These are phyloP conservation scores for Suaeda aralocaspica DNA, from an alignment of 148 eudicot genomes.

Conservation along the genomic window DNA sequence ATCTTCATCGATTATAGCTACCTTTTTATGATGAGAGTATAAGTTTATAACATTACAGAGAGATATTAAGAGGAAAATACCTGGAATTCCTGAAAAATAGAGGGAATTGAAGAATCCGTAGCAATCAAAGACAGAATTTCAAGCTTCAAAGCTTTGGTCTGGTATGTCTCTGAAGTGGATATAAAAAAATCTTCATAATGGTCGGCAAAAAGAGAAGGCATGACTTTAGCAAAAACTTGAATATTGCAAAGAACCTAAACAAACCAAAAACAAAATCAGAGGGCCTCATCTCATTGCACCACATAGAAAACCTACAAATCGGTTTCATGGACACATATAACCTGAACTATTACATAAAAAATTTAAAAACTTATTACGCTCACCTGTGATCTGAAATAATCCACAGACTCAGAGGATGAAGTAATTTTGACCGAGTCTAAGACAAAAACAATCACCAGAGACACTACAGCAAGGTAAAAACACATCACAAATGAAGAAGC, in stretches of 20 bases:
- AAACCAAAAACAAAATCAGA: constrained; percentile 21
- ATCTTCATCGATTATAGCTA: neutral
- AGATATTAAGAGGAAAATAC: constrained; percentile 34
- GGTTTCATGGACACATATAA: neutral
- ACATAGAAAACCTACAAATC: neutral
- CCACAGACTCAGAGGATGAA: neutral
- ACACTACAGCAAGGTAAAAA: neutral
- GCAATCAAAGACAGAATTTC: constrained; percentile 83
- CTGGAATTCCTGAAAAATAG: constrained; percentile 90
- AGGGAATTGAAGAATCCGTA: constrained; percentile 63
- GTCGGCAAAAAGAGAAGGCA: constrained; percentile 76
- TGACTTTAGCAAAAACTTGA: constrained; percentile 90
- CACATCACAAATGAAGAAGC: neutral
- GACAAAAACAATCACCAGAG: neutral
- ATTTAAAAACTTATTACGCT: neutral
- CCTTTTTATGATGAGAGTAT: neutral
- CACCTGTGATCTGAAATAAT: constrained; percentile 3
- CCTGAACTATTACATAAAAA: neutral
- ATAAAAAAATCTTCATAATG: constrained; percentile 82
- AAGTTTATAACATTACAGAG: neutral
- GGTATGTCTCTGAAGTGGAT: constrained; percentile 74
- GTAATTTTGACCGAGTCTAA: neutral
- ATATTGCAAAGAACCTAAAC: constrained; percentile 90
- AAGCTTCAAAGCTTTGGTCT: constrained; percentile 81
- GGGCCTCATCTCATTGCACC: constrained; percentile 6